Evolutionary conservation across 2,329 filamentous ascomycete species (phyloP), one percentile per base, ranked within the genome.

Genomic region (Fusarium nisikadoi): DNA sequence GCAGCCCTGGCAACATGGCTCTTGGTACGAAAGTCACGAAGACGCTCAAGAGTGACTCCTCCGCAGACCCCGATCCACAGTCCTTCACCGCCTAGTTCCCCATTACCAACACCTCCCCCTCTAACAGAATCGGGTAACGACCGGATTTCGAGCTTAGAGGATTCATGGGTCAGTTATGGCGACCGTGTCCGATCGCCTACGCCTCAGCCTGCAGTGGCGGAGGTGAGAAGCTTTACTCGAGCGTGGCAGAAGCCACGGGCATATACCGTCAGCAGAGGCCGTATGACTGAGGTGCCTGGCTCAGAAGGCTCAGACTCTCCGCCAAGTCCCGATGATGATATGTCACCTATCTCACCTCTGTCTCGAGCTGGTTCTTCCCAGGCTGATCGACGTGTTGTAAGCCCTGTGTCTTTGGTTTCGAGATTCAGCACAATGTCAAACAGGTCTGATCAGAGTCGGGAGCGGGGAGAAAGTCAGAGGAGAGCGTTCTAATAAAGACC

Each of bases 181-280:
- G 73, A 77, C 23, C 67, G 75, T 17, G 65, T 69, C 5, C 62
- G 55, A 23, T 77, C 74, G 19, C 70, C 75, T 8, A 77, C 75
- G 12, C 75, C 75, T 12, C 76, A 70, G 52, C 74, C 74, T 2
- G 75, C 75, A 6, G 67, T 77, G 33, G 75, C 75, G 16, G 75
- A 77, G 60, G 58, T 71, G 7, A 70, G 49, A 49, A 77, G 72
- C 39, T 77, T 59, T 33, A 75, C 73, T 31, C 68, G 75, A 13
- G 43, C 72, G 8, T 47, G 69, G 55, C 75, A 73, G 52, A 75
- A 75, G 46, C 75, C 75, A 14, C 68, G 74, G 4, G 62, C 74
- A n/a, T 77, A 70, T 41, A 64, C 76, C 3, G 61, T 77, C 23
- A 67, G 68, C 19, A 56, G 59, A n/a, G 63, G 65, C 8, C 36